A percentile compares a stretch with the other conserved stretches of the same genome.
phyloP scores from a whole-genome alignment of 1,284 basidiomycete species.

The Anthracocystis walkeri region DNA sequence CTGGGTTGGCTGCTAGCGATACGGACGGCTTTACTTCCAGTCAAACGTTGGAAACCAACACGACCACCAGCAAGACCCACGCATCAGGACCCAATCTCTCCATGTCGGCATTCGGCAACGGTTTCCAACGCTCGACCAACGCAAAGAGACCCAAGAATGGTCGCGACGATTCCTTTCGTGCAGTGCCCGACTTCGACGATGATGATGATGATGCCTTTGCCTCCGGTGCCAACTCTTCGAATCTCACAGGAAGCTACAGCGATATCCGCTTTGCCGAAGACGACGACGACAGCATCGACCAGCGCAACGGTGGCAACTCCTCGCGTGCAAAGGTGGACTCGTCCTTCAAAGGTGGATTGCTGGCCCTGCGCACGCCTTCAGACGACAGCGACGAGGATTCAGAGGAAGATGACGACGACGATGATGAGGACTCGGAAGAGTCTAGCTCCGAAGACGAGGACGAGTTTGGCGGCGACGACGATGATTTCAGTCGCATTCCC shows the following conservation, averaged over 20 bases:
- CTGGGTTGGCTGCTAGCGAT: constrained; percentile 37
- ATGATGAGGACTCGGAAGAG: constrained; percentile 30
- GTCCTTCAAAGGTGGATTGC: constrained; percentile 22
- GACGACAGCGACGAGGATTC: constrained; percentile 33
- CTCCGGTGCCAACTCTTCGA: constrained; percentile 70
- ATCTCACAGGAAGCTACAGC: constrained; percentile 70
- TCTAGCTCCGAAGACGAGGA: constrained; percentile 39
- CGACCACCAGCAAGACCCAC: constrained; percentile 48
- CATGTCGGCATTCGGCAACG: constrained; percentile 46
- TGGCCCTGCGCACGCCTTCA: constrained; percentile 40
- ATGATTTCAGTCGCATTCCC: constrained; percentile 47
- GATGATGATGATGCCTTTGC: constrained; percentile 65
- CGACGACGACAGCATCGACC: constrained; percentile 65
- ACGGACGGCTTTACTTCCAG: constrained; percentile 42
- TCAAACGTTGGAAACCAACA: constrained; percentile 46
- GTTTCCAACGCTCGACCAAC: constrained; percentile 26
- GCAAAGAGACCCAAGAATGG: constrained; percentile 4
- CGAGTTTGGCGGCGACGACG: constrained; percentile 33
- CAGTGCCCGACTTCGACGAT: constrained; percentile 52
- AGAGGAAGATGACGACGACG: constrained; percentile 11
- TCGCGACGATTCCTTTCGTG: constrained; percentile 44
- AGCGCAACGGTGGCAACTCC: constrained; percentile 13
- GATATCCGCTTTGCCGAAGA: constrained; percentile 76
- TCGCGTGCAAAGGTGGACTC: constrained; percentile 18
- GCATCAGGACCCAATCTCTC: constrained; percentile 42